Evolutionary conservation across 2,329 filamentous ascomycete genomes (phyloP), one percentile per base, ranked within the genome.

Genomic region (Microsporum canis): DNA sequence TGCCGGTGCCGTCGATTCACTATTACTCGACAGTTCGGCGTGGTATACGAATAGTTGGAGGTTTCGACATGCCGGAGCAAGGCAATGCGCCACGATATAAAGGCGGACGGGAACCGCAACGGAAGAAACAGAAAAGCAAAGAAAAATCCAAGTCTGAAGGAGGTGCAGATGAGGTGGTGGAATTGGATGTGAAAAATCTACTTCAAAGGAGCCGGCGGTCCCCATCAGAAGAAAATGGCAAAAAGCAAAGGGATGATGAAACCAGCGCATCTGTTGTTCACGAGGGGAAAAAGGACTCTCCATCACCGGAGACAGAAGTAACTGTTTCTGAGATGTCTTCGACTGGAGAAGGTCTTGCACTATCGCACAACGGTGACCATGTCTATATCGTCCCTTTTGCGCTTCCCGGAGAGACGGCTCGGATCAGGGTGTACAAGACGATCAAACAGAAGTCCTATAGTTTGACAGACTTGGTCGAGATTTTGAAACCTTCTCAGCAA

Each of bases 341-440:
- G 0, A 96, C 89, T 0, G 94, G 94, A 59, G 94, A 97, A 67
- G 94, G 90, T 2, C 81, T 99, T 61, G 94, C 88, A 3, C 78
- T 89, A 62, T 82, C 84, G n/a, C 76, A 83, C 33, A 81, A 83
- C 63, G 79, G 78, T n/a, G 77, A 83, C 60, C 80, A 87, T 76
- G 75, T 96, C 72, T 96, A 91, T 70, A 86, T 94, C 58, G 87
- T 97, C 1, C 91, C 92, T 3, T 99, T 96, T 71, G 83, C 87
- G 27, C 82, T 92, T 1, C 91, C 94, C 0, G 94, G 94, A 34
- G 94, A 99, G 73, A 81, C 79, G 2, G 86, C 89, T 62, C 84
- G 82, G 62, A 88, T 88, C 64, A 95, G 91, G 72, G 85, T 95
- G 51, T 86, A 88, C 71, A 87, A 84, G 59, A 89, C 95, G 71